These are phyloP conservation scores for Daphne laureola DNA, from an alignment of 441 rosid genomes.

Conservation along the genomic window DNA sequence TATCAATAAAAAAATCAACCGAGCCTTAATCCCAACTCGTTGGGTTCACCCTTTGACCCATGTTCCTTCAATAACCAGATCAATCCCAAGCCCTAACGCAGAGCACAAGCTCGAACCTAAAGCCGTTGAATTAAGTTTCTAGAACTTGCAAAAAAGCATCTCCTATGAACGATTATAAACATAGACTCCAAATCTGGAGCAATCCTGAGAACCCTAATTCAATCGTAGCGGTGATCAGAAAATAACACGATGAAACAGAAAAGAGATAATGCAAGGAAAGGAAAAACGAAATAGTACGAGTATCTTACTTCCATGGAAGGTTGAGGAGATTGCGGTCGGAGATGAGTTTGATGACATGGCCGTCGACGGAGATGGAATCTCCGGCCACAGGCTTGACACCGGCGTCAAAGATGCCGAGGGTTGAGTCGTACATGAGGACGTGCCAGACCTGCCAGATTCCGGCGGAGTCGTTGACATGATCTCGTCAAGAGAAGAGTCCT, in stretches of 20 bases:
- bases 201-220: neutral
- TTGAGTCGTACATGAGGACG: slow-evolving; percentile 86
- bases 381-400: slow-evolving; percentile 78
- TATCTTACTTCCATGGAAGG: slow-evolving; percentile 78
- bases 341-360: slow-evolving; percentile 77
- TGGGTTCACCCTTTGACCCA: slow-evolving; percentile 26
- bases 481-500: slow-evolving; percentile 45
- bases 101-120: neutral
- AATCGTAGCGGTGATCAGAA: too few relatives aligned
- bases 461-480: slow-evolving; percentile 77
- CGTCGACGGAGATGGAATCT: slow-evolving; percentile 72
- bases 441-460: slow-evolving; percentile 72
- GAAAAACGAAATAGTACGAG: too few relatives aligned
- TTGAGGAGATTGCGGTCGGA: slow-evolving; percentile 59
- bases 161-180: too few relatives aligned
- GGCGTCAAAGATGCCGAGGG: slow-evolving; percentile 81
- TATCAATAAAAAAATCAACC: too few relatives aligned
- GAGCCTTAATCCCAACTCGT: too few relatives aligned
- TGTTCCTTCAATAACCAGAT: slow-evolving; percentile 87
- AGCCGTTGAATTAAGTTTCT: too few relatives aligned
- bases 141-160: too few relatives aligned
- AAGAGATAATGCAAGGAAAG: neutral
- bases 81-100: slow-evolving; percentile 49
- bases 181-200: neutral
- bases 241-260: slow-evolving; percentile 5